Evolutionary conservation across 306 rosid species (phyloP), one percentile per base, ranked within the genome.

Genomic region (Heteromeles arbutifolia): DNA sequence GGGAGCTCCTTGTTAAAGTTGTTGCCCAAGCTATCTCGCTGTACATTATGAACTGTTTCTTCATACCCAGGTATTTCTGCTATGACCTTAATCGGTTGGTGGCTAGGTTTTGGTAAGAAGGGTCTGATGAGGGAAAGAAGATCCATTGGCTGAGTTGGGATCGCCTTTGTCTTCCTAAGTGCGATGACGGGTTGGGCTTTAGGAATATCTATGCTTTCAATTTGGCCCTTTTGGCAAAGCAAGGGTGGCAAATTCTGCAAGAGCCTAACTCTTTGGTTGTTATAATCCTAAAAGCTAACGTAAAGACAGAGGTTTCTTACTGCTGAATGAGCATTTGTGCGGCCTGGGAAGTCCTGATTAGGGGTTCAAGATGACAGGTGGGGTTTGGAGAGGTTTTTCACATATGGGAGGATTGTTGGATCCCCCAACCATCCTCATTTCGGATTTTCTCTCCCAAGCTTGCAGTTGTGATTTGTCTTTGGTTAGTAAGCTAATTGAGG

Each of bases 311-410:
- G 1, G 24, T 11, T 7, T 53, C 22, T 19, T 53, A 53, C 1
- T 6, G 3, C 0, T 53, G 0, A 2, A 53, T 0, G 10, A 53
- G 11, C 22, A 17, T 53, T 17, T 53, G 4, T 53, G 5, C 4
- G 0, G 9, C 58, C 0, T 0, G 1, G 1, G 58, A 53, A 8
- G 11, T 53, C 4, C 0, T 53, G 0, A 6, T 19, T 17, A 17
- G 0, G 58, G 58, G 22, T 52, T 53, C 4, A 3, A 53, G 11
- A 53, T 19, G 58, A 24, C 0, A 53, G 0, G 22, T 53, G 0
- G 24, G 11, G n/a, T 53, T 4, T 53, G 4, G 11, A 53, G 22
- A 53, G 0, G 8, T 1, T 53, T 4, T 6, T 7, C 1, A 19
- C 4, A 53, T 53, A 18, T 52, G 4, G 57, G 22, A 52, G 22